A percentile compares a stretch with the other conserved stretches of the same genome.
These are phyloP conservation scores for Oryza rufipogon DNA, from an alignment of 176 grass and related monocot genomes.

Conservation along the genomic window DNA sequence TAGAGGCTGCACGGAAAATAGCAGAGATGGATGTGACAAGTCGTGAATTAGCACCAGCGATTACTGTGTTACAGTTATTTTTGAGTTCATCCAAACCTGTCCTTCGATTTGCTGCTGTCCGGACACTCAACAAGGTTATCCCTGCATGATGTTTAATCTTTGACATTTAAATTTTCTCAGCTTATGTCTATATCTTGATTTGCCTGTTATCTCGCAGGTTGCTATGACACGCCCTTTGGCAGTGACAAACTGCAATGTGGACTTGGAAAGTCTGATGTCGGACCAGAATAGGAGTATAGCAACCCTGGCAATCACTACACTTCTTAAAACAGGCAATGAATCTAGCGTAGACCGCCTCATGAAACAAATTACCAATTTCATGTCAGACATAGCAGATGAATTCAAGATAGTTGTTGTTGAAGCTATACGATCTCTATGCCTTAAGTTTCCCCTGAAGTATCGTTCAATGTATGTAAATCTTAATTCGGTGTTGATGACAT, in stretches of 20 bases:
- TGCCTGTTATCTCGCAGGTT: slow-evolving; percentile 51
- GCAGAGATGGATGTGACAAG: slow-evolving; percentile 90
- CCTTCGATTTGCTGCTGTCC: slow-evolving; percentile 93
- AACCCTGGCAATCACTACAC: slow-evolving; percentile 93
- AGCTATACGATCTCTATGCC: slow-evolving; percentile 86
- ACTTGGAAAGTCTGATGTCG: slow-evolving; percentile 86
- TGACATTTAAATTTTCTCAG: background rate
- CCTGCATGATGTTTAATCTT: slow-evolving; percentile 19
- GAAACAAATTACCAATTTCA: slow-evolving; percentile 97
- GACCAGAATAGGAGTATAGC: slow-evolving; percentile 99
- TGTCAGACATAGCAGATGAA: slow-evolving; percentile 98
- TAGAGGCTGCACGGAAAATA: slow-evolving; percentile 89
- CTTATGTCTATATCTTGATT: slow-evolving; percentile 41
- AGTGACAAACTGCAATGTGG: slow-evolving; percentile 90
- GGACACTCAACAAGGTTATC: slow-evolving; percentile 92
- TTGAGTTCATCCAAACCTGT: slow-evolving; percentile 89
- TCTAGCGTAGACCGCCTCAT: slow-evolving; percentile 93
- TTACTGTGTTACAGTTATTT: slow-evolving; percentile 75
- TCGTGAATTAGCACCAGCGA: slow-evolving; percentile 79
- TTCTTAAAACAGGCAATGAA: slow-evolving; percentile 97
- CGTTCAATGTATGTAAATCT: slow-evolving; percentile 74
- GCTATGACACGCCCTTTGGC: slow-evolving; percentile 87
- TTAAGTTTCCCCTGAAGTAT: slow-evolving; percentile 97
- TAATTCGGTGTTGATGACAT: slow-evolving; percentile 24
- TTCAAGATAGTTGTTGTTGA: slow-evolving; percentile 99